Conservation (phyloP, 805 yeast species). For the Yamadazyma paraphyllophila region DNA sequence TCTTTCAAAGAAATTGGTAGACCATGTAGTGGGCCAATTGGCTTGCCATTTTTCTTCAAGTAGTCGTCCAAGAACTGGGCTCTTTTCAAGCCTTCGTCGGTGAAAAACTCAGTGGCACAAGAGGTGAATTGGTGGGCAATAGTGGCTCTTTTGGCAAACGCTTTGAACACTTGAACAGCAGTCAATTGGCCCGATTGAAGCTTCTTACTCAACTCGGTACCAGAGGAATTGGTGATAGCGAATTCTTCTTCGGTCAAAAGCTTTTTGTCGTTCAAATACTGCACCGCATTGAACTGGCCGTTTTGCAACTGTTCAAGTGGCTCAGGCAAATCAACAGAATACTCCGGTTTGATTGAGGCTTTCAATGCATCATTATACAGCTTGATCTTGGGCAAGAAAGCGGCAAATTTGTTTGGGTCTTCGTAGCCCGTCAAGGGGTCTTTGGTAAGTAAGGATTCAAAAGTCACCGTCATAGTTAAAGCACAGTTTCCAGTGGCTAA, state of each 20-base stretch:
- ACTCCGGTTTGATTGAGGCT: slow-evolving; percentile 27
- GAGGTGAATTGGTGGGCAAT: slow-evolving; percentile 44
- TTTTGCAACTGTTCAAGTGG: slow-evolving; percentile 27
- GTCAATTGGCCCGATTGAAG: slow-evolving; percentile 33
- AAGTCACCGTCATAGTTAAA: slow-evolving; percentile 8
- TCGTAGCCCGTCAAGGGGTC: slow-evolving; percentile 22
- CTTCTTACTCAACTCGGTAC: slow-evolving; percentile 22
- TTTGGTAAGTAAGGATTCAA: slow-evolving; percentile 13
- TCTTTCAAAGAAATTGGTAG: slow-evolving; percentile 62
- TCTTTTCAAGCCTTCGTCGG: slow-evolving; percentile 55
- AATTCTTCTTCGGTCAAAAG: slow-evolving; percentile 35
- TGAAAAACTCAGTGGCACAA: slow-evolving; percentile 45
- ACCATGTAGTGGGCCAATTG: slow-evolving; percentile 64
- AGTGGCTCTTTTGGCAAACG: slow-evolving; percentile 42
- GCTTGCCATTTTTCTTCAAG: slow-evolving; percentile 43
- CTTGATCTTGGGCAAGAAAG: slow-evolving; percentile 44
- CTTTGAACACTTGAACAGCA: slow-evolving; percentile 37
- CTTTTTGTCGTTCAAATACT: slow-evolving; percentile 33
- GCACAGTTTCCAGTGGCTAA: no score
- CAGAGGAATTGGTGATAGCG: slow-evolving; percentile 36
- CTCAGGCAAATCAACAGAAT: slow-evolving; percentile 30
- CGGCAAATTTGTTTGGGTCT: slow-evolving; percentile 39
- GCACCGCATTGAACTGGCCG: slow-evolving; percentile 36
- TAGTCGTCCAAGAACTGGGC: slow-evolving; percentile 57
- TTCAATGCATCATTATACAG: slow-evolving; percentile 29